A percentile compares a stretch with the other conserved stretches of the same genome.
phyloP scores from a whole-genome alignment of 495 filamentous ascomycete species.

The Aeminium ludgeri region DNA sequence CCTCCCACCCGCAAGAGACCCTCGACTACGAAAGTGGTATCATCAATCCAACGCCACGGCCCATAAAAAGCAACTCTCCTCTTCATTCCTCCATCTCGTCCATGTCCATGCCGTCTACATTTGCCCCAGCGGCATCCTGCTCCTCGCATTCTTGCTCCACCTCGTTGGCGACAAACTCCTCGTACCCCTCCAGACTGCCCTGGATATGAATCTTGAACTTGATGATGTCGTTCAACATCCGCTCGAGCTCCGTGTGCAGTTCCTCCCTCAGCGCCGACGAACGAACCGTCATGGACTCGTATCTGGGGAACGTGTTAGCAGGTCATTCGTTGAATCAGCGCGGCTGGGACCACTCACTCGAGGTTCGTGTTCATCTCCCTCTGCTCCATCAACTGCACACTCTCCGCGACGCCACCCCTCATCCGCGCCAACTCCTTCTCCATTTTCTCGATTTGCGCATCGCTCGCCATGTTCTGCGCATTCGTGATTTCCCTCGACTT shows the following conservation, averaged over 20 bases:
- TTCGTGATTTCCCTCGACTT: constrained; percentile 76
- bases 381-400: constrained; percentile 83
- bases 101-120: constrained; percentile 1
- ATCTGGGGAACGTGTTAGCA: constrained; percentile 31
- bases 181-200: constrained; percentile 78
- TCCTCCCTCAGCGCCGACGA: constrained; percentile 79
- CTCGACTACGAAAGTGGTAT: too few species aligned
- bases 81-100: constrained; percentile 2
- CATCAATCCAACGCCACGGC: too few species aligned
- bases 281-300: constrained; percentile 72
- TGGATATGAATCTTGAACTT: constrained; percentile 97
- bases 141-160: constrained; percentile 54
- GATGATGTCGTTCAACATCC: constrained; percentile 91
- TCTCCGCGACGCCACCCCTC: constrained; percentile 68
- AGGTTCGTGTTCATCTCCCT: constrained; percentile 92
- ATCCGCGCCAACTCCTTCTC: constrained; percentile 93
- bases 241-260: constrained; percentile 87
- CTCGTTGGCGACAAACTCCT: constrained; percentile 79
- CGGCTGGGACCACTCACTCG: constrained; percentile 39
- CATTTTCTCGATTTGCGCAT: constrained; percentile 94
- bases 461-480: constrained; percentile 69
- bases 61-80: too few species aligned
- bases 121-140: constrained; percentile 14
- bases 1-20: too few species aligned
- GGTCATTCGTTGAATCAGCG: background rate